Base-by-base conservation (phyloP, 192 early-diverging fungal species). In the Kappamyces sp. region DNA sequence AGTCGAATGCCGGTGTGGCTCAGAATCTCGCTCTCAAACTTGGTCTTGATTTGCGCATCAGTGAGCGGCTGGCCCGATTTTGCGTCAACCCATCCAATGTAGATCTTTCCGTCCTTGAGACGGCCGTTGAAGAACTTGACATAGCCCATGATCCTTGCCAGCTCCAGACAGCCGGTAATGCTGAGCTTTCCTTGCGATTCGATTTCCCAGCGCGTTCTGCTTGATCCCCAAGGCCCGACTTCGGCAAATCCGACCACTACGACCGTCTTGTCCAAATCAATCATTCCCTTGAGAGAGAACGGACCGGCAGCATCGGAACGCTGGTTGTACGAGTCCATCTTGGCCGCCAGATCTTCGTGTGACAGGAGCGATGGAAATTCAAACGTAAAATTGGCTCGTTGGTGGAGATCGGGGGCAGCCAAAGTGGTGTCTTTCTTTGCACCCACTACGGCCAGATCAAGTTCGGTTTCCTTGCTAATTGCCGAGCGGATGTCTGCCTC, bases 71-170 rank as follows among this genome's bases (percentile, higher is more conserved):
- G 85, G 45, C 72, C 74, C 47, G 90, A 84, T 67, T 86, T 86
- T 57, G 81, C 84, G 70, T 96, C 94, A 33, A 93, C 81, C 94
- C 94, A 96, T 49, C 94, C 94, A 67, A 86, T 80, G 80, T 91
- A 94, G 52, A 49, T 59, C 51, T 80, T 77, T 37, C 77, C 36
- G 65, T 85, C 84, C 71, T 91, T 88, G 55, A 94, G 77, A 31
- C 80, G 78, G 45, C 91, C 91, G 57, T 86, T 85, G 67, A 85
- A 83, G 65, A 89, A 91, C 67, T 84, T 89, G 74, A 96, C 91
- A 58, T 86, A 86, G 43, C 91, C 91, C 94, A 96, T 94, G 71
- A 96, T 89, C 91, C 94, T 93, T 5, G 94, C 91, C 84, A 96
- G 86, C 71, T 96, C 94, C 62, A 96, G 91, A 67, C 89, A 92